Conservation (phyloP, 768 basidiomycete species). For the Trametes gibbosa region DNA sequence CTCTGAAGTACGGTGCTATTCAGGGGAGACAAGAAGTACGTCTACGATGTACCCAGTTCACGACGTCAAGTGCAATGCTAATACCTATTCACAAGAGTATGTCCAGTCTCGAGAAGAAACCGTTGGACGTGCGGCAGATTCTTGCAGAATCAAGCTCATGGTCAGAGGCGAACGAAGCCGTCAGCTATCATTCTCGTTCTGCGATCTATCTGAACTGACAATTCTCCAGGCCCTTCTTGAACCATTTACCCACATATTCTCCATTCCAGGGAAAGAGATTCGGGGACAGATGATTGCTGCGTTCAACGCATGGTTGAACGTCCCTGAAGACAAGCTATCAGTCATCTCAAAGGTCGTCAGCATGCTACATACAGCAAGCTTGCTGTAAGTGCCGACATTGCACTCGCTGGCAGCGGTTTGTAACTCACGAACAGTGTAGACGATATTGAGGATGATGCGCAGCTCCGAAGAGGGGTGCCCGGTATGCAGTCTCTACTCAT, state of each 20-base stretch:
- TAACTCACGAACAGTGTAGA: constrained; percentile 62
- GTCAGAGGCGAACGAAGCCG: constrained; percentile 23
- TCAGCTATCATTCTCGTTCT: background rate
- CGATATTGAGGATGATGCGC: constrained; percentile 91
- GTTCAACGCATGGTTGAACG: constrained; percentile 90
- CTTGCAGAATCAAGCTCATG: constrained; percentile 16
- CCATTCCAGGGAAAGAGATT: constrained; percentile 91
- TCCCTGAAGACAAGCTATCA: constrained; percentile 66
- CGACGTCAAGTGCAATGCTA: no score
- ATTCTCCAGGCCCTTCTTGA: constrained; percentile 61
- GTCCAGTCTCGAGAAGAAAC: background rate
- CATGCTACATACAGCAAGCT: constrained; percentile 93
- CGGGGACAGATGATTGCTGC: constrained; percentile 84
- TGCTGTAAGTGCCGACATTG: constrained; percentile 58
- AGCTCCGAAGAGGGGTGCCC: constrained; percentile 81
- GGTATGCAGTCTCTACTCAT: constrained; percentile 41
- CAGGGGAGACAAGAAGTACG: no score
- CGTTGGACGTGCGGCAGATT: constrained; percentile 12
- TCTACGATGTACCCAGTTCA: no score
- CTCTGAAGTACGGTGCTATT: no score
- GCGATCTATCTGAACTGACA: background rate
- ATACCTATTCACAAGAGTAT: background rate
- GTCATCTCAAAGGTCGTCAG: constrained; percentile 81
- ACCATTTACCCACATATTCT: constrained; percentile 81
- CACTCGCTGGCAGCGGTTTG: background rate